These are phyloP conservation scores for Fraxinus anomala DNA, from an alignment of 257 asterid genomes.

Conservation along the genomic window DNA sequence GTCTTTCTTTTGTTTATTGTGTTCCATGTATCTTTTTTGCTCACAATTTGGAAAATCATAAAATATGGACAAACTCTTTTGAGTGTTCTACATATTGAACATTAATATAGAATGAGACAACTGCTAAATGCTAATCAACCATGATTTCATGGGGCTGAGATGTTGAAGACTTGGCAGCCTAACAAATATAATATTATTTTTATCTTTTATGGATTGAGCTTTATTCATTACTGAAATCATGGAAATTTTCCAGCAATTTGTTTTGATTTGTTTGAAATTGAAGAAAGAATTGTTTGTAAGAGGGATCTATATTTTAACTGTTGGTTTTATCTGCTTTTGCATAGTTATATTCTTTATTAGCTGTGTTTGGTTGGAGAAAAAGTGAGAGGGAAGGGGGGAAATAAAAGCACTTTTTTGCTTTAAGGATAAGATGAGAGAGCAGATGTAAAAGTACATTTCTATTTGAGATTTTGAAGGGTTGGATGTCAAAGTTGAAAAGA, in stretches of 20 bases:
- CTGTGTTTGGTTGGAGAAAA: no score
- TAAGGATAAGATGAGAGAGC: no score
- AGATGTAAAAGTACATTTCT: no score
- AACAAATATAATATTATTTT: not conserved
- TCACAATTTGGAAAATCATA: not conserved
- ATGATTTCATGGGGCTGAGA: conserved; percentile 13
- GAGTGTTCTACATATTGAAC: not conserved
- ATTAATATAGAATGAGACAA: not conserved
- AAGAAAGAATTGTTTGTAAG: no score
- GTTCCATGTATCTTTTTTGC: not conserved
- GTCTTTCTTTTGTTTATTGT: not conserved
- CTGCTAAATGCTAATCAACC: not conserved
- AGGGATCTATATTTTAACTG: no score
- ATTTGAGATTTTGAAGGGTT: no score
- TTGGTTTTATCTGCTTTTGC: no score
- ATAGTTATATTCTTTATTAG: no score
- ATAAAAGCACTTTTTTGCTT: no score
- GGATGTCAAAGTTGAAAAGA: no score
- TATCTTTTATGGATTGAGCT: not conserved
- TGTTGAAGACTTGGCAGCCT: conserved; percentile 5
- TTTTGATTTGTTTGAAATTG: not conserved
- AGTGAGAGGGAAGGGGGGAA: no score
- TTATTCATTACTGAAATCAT: not conserved
- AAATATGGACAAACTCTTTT: not conserved
- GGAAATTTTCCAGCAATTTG: not conserved